Evolutionary conservation across 1,284 basidiomycete species (phyloP), one percentile per base, ranked within the genome.

Genomic region (Pulveroboletus sp.): DNA sequence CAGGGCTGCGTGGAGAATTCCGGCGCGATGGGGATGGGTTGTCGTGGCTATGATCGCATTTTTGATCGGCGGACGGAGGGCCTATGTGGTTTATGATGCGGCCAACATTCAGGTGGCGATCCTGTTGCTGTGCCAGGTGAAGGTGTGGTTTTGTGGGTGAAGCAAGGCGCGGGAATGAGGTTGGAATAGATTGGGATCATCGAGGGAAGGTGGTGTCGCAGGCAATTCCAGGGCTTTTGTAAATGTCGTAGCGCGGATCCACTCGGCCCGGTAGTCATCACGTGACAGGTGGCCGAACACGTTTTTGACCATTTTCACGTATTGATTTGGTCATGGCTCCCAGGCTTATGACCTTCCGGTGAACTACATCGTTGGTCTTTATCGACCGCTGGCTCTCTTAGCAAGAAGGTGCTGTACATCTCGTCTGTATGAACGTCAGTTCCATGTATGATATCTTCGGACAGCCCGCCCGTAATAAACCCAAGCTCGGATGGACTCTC

Each of bases 51-150:
- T 67, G 10, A 66, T 79, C 2, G 82, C 86, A 33, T 84, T 89
- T 64, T 59, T 84, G 14, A 58, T 81, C 29, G 89, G 89, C 10
- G 79, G 86, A 18, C 76, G 85, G 44, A 77, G 74, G 65, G 80
- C 83, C 12, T 89, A 87, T 65, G 65, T 77, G 57, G 80, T 89
- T 44, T 86, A 87, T 59, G 84, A 88, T 54, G 73, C 64, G 29
- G 77, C 74, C 0, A 76, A 74, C 47, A 39, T 57, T 22, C 56
- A 67, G 49, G 49, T 73, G 39, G 55, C 40, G 22, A 26, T 71
- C 20, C 4, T 65, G 43, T n/a, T 55, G 33, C 11, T 52, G n/a
- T 58, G 14, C 6, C 57, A 65, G 38, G 26, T 43, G 28, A 44
- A 20, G 48, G 25, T 15, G 20, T 65, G 60, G 66, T 22, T 65